Conservation (phyloP, 2,329 filamentous ascomycete genomes). For the Emergomyces pasteurianus region DNA sequence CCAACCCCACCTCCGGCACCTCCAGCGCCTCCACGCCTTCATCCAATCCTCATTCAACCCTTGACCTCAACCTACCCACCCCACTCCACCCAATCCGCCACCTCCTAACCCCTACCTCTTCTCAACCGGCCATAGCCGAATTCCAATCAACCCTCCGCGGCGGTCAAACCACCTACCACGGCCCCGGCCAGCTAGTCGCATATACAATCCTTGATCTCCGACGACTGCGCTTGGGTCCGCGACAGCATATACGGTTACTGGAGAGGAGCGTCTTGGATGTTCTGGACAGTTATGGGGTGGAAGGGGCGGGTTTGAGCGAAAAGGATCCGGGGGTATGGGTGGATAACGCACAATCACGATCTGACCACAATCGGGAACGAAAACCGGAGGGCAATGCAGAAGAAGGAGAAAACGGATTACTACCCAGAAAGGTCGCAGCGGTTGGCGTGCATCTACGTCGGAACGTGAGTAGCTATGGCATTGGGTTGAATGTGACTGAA, state of each 20-base stretch:
- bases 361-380: neutral
- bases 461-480: constrained; percentile 71
- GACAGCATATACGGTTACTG: constrained; percentile 65
- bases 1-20: no score
- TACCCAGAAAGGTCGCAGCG: constrained; percentile 65
- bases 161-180: constrained; percentile 89
- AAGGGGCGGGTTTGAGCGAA: constrained; percentile 42
- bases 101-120: constrained; percentile 15
- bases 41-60: constrained; percentile 11
- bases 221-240: constrained; percentile 53
- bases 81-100: constrained; percentile 26
- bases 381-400: constrained; percentile 12
- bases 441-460: constrained; percentile 83
- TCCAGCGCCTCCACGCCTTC: constrained; percentile 14
- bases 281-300: constrained; percentile 49
- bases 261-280: constrained; percentile 63
- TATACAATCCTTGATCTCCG: constrained; percentile 83
- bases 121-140: constrained; percentile 38
- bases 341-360: constrained; percentile 11
- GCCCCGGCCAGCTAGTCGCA: constrained; percentile 82
- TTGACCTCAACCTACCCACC: constrained; percentile 29
- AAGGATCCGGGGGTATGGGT: constrained; percentile 82
- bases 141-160: constrained; percentile 66
- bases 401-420: constrained; percentile 17
- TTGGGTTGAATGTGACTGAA: constrained; percentile 50